Base-by-base conservation (phyloP, 2,329 filamentous ascomycete genomes). In the Ophiosphaerella narmari region DNA sequence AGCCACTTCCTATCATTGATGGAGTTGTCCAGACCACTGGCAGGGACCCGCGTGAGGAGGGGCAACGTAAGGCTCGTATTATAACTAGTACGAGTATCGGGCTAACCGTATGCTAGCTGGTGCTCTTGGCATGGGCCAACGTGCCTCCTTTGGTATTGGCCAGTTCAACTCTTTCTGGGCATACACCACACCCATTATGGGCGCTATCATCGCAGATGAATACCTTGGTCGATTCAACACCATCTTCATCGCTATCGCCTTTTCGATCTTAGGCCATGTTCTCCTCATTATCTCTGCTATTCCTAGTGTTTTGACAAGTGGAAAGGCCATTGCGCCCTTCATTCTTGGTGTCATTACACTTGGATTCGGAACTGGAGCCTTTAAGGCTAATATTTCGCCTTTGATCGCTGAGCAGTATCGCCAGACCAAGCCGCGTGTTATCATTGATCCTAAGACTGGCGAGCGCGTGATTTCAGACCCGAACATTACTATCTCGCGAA, bases 381-480 rank as follows among this genome's bases (percentile, higher is more conserved):
- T 79, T 67, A 79, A 79, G 52, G 65, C 72, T 46, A 74, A 74
- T 51, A 72, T 74, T 46, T 85, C 86, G 0, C 86, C 87, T 0
- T 75, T 90, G 14, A 82, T 90, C 48, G 86, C 86, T 16, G 87
- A 90, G 63, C 87, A 90, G 71, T 86, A 87, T 68, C 78, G 77
- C 31, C 81, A 84, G 49, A 80, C 77, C 4, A 81, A 78, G 52
- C 80, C 85, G 56, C 80, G 78, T 42, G 79, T 89, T 46, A 77
- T 82, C 58, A 80, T 78, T 5, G 66, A 72, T 2, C 74, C 77
- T 35, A 73, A 78, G 38, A 78, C 75, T 1, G 87, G 87, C 46
- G 81, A 88, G 73, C 84, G 84, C 16, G 85, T 89, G 55, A 87
- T 90, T 55, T 81, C 88, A 39, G 87, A 90, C 61, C 87, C 86